phyloP scores from a whole-genome alignment of 148 eudicot genomes.

The Nepenthes mirabilis region DNA sequence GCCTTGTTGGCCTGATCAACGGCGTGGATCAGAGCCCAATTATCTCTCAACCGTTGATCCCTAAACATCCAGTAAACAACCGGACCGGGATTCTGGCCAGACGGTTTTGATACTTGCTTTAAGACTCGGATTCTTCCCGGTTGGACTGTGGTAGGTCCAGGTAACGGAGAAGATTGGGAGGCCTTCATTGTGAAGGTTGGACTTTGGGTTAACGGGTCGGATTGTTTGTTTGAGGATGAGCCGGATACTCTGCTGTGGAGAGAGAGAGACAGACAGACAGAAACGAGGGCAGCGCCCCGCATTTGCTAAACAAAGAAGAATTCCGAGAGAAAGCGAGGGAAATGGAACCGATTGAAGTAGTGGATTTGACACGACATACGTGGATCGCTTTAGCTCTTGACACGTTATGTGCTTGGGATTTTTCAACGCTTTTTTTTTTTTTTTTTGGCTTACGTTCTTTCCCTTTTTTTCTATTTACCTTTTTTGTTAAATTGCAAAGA shows the following conservation, averaged over 20 bases:
- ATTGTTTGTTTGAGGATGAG: neutral
- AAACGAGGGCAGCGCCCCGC: neutral
- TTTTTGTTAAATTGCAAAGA: no score
- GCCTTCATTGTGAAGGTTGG: slow-evolving; percentile 3
- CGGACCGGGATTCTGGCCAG: slow-evolving; percentile 27
- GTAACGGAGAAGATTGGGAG: slow-evolving; percentile 12
- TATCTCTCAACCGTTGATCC: slow-evolving; percentile 84
- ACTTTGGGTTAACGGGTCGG: slow-evolving; percentile 2
- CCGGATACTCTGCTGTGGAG: neutral
- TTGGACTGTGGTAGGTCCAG: slow-evolving; percentile 22
- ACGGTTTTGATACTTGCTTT: slow-evolving; percentile 26
- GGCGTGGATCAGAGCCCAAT: slow-evolving; percentile 96
- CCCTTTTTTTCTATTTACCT: no score
- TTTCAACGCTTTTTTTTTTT: no score
- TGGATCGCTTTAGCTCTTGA: neutral
- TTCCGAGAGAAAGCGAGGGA: slow-evolving; percentile 10
- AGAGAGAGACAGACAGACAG: neutral
- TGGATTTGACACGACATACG: slow-evolving; percentile 12
- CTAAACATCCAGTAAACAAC: slow-evolving; percentile 99
- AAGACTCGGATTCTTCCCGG: slow-evolving; percentile 55
- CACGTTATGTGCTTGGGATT: neutral
- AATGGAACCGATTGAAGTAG: slow-evolving; percentile 10
- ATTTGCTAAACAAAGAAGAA: neutral
- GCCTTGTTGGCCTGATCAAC: slow-evolving; percentile 65
- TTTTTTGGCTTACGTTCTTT: neutral